These are phyloP conservation scores for Fusarium acutatum DNA, from an alignment of 2,329 filamentous ascomycete genomes.

Conservation along the genomic window DNA sequence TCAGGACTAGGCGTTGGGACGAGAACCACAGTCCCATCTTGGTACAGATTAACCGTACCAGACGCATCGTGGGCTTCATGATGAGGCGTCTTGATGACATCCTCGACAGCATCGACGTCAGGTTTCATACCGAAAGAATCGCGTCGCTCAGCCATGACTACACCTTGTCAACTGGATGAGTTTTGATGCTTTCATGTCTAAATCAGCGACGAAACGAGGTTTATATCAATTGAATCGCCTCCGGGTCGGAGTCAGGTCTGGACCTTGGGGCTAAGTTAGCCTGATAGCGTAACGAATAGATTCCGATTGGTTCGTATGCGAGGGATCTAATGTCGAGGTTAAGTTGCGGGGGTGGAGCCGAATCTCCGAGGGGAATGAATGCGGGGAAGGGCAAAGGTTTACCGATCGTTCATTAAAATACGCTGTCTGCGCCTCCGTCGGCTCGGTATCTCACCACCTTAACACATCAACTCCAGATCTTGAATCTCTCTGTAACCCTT, in stretches of 20 bases:
- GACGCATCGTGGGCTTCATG: background rate
- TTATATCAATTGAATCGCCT: background rate
- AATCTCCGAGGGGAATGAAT: background rate
- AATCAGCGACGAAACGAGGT: background rate
- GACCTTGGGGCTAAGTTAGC: background rate
- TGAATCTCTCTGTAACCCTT: background rate
- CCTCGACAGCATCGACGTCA: background rate
- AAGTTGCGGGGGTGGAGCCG: conserved; percentile 17
- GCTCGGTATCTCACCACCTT: conserved; percentile 3
- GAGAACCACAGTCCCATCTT: conserved; percentile 2
- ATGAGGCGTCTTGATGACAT: background rate
- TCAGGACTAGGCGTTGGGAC: conserved; percentile 3
- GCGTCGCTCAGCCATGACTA: conserved; percentile 6
- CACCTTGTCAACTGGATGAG: background rate
- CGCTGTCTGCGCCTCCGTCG: background rate
- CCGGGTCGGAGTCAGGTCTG: background rate
- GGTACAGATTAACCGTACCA: conserved; percentile 3
- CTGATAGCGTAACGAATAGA: background rate
- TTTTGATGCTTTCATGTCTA: accelerated
- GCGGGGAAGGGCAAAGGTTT: background rate
- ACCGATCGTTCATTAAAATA: background rate
- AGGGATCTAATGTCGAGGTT: background rate
- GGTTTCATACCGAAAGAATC: background rate
- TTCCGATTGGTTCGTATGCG: background rate
- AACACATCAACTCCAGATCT: background rate